Conservation (phyloP, 768 basidiomycete genomes). For the Hericium rajendrae region DNA sequence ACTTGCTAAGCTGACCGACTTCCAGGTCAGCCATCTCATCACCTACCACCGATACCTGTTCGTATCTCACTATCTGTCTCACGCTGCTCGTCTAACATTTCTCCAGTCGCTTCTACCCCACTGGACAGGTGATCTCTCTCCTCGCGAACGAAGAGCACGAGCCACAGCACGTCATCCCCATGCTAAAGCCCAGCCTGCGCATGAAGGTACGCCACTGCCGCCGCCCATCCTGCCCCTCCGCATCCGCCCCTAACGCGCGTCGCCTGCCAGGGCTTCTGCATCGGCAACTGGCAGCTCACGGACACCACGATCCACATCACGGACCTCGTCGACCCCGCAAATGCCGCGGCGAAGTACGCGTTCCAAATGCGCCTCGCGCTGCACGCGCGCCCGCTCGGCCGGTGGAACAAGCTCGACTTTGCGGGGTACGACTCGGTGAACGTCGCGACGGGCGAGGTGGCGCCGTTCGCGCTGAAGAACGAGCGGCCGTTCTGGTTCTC, state of each 20-base stretch:
- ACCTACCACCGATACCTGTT: constrained; percentile 91
- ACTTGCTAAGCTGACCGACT: constrained; percentile 2
- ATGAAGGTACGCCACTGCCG: constrained; percentile 49
- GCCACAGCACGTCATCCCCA: constrained; percentile 64
- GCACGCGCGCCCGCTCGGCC: constrained; percentile 69
- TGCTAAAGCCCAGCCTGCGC: constrained; percentile 65
- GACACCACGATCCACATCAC: constrained; percentile 51
- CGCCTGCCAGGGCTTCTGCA: constrained; percentile 47
- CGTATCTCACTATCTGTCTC: constrained; percentile 17
- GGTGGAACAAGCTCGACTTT: constrained; percentile 79
- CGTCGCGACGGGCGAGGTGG: constrained; percentile 62
- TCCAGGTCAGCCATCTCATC: constrained; percentile 71
- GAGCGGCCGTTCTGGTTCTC: constrained; percentile 94
- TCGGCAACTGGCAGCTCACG: constrained; percentile 65
- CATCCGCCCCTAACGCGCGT: not conserved
- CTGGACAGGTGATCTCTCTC: constrained; percentile 79
- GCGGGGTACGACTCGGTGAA: constrained; percentile 66
- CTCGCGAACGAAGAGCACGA: constrained; percentile 70
- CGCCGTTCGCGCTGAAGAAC: constrained; percentile 65
- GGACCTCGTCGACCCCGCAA: constrained; percentile 49
- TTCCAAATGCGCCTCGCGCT: constrained; percentile 69
- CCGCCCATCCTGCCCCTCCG: not conserved
- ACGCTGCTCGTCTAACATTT: not conserved
- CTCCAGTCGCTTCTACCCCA: constrained; percentile 73
- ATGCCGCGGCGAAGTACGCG: constrained; percentile 36